Percentiles rank a stretch among this genome's conserved stretches.
phyloP scores from a whole-genome alignment of 345 rosid species.

The Rhizophora mangle region DNA sequence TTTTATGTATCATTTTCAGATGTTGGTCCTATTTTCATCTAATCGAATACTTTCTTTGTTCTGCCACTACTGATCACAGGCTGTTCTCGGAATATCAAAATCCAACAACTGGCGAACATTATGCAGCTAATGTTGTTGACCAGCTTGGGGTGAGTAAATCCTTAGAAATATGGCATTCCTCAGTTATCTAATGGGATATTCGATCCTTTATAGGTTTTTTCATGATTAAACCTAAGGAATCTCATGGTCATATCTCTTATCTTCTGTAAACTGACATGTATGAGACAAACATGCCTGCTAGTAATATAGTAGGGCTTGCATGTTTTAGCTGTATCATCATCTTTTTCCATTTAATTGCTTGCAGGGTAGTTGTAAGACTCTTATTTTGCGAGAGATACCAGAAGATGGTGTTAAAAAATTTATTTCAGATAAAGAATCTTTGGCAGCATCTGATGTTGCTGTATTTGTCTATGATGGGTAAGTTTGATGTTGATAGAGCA shows the following conservation, averaged over 20 bases:
- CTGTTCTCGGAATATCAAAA: conserved; percentile 47
- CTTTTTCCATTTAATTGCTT: conserved; percentile 13
- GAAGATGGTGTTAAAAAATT: conserved; percentile 56
- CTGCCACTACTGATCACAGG: conserved; percentile 38
- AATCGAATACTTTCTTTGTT: conserved; percentile 3
- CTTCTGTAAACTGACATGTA: too few relatives aligned
- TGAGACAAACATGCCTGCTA: background rate
- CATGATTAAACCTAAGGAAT: background rate
- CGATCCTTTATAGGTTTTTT: background rate
- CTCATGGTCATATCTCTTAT: too few relatives aligned
- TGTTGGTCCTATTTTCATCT: background rate
- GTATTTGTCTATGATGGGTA: conserved; percentile 72
- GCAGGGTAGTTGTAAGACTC: conserved; percentile 65
- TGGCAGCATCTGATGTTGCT: conserved; percentile 70
- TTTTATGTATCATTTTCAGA: background rate
- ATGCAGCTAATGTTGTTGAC: conserved; percentile 60
- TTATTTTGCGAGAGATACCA: conserved; percentile 66
- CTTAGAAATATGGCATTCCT: conserved; percentile 5
- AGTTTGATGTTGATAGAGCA: conserved; percentile 17
- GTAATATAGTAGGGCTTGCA: conserved; percentile 10
- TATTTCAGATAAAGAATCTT: conserved; percentile 44
- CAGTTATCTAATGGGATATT: background rate
- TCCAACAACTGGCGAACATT: conserved; percentile 44
- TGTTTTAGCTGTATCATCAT: conserved; percentile 7
- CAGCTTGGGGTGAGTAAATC: conserved; percentile 59